Evolutionary conservation across 2,329 filamentous ascomycete genomes (phyloP).

Genomic region (Clarireedia homoeocarpa): DNA sequence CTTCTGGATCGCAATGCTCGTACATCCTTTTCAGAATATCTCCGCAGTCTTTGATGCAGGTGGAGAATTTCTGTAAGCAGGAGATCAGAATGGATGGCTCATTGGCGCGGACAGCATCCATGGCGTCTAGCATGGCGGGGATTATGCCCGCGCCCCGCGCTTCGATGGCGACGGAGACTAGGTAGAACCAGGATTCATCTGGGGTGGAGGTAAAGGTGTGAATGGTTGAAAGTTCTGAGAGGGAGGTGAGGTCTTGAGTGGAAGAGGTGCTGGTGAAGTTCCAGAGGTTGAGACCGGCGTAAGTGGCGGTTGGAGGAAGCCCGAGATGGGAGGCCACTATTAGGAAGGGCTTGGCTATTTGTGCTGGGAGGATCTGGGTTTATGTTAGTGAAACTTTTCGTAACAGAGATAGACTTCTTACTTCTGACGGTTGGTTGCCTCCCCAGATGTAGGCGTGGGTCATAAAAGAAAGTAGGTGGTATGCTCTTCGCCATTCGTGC

Average conservation of each 20-base stretch:
- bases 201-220: slow-evolving; percentile 82
- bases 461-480: slow-evolving; percentile 70
- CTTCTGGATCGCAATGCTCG: slow-evolving; percentile 75
- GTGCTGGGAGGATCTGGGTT: slow-evolving; percentile 56
- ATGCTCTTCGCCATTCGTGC: slow-evolving; percentile 74
- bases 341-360: slow-evolving; percentile 71
- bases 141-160: slow-evolving; percentile 68
- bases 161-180: slow-evolving; percentile 86
- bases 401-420: slow-evolving; percentile 31
- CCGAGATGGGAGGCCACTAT: slow-evolving; percentile 64
- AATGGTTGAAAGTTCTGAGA: slow-evolving; percentile 63
- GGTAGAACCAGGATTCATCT: slow-evolving; percentile 92
- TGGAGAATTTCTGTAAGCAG: slow-evolving; percentile 57
- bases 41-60: slow-evolving; percentile 61
- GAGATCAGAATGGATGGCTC: slow-evolving; percentile 53
- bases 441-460: slow-evolving; percentile 89
- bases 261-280: slow-evolving; percentile 65
- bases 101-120: slow-evolving; percentile 55
- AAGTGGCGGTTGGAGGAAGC: slow-evolving; percentile 83
- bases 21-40: slow-evolving; percentile 73
- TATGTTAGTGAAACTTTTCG: background rate
- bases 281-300: slow-evolving; percentile 81
- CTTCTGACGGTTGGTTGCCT: slow-evolving; percentile 65
- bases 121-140: slow-evolving; percentile 68
- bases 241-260: slow-evolving; percentile 6